Evolutionary conservation across 257 asterid genomes (phyloP).

Genomic region (Fraxinus pennsylvanica): DNA sequence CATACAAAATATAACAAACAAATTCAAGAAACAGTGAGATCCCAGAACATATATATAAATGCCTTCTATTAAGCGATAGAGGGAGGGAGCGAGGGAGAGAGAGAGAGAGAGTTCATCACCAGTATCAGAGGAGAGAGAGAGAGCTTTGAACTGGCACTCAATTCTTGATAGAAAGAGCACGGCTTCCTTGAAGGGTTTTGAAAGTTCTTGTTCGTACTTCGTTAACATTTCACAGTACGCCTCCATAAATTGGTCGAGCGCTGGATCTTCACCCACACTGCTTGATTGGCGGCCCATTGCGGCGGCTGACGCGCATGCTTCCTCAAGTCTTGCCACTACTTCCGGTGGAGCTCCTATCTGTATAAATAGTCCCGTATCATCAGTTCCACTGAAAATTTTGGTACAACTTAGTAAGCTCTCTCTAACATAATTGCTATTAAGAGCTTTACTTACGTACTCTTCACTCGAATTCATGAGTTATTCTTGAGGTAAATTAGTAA

Average conservation of each 20-base stretch:
- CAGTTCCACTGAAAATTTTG: not conserved
- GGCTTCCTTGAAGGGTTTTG: constrained; percentile 94
- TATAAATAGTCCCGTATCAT: not conserved
- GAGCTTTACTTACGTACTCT: not conserved
- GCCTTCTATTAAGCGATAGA: not conserved
- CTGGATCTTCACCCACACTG: constrained; percentile 82
- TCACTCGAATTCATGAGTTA: too few species aligned
- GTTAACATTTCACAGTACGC: constrained; percentile 95
- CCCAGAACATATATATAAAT: constrained; percentile 31
- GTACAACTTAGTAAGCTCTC: too few species aligned
- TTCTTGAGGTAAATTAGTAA: not conserved
- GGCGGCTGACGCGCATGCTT: constrained; percentile 69
- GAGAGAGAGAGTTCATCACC: constrained; percentile 37
- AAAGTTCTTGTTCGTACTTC: constrained; percentile 85
- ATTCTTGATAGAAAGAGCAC: constrained; percentile 84
- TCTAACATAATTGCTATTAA: too few species aligned
- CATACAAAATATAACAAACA: constrained; percentile 24
- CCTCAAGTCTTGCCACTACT: constrained; percentile 84
- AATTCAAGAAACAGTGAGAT: constrained; percentile 42
- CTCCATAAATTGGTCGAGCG: constrained; percentile 94
- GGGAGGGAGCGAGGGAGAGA: not conserved
- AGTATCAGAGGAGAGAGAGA: constrained; percentile 57
- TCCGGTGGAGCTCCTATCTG: constrained; percentile 99
- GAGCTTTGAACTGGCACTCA: constrained; percentile 77
- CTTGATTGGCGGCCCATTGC: constrained; percentile 40